Evolutionary conservation across 1,139 yeast species (phyloP).

Genomic region (Debaryomycetaceae sp.): DNA sequence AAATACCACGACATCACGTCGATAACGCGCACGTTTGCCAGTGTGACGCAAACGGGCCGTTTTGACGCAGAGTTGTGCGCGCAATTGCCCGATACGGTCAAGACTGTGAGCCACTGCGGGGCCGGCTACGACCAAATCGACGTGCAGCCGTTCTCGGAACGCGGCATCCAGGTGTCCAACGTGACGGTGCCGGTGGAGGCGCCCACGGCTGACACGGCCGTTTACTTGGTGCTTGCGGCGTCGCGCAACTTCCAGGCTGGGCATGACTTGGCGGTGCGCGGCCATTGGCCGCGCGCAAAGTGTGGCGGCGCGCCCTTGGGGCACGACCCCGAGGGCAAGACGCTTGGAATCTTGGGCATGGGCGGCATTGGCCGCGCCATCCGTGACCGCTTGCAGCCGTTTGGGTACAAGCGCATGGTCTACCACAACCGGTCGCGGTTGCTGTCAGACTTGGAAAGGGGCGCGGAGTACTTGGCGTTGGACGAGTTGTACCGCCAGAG

Average conservation of each 20-base stretch:
- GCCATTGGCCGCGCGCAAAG: slow-evolving; percentile 51
- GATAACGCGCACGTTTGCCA: slow-evolving; percentile 50
- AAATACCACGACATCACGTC: slow-evolving; percentile 44
- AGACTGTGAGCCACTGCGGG: slow-evolving; percentile 72
- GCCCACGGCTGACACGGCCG: slow-evolving; percentile 81
- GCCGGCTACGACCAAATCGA: slow-evolving; percentile 93
- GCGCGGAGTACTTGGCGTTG: slow-evolving; percentile 50
- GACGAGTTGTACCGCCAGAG: slow-evolving; percentile 52
- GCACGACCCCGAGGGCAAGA: slow-evolving; percentile 54
- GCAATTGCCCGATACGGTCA: slow-evolving; percentile 57
- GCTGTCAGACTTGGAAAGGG: slow-evolving; percentile 50
- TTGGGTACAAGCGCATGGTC: slow-evolving; percentile 56
- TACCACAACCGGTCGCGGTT: slow-evolving; percentile 60
- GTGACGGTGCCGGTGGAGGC: slow-evolving; percentile 70
- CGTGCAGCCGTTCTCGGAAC: slow-evolving; percentile 43
- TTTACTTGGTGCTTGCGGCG: slow-evolving; percentile 61
- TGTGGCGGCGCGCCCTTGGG: slow-evolving; percentile 26
- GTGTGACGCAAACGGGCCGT: slow-evolving; percentile 55
- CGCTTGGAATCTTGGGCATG: slow-evolving; percentile 67
- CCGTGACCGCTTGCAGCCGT: slow-evolving; percentile 56
- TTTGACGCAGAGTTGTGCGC: slow-evolving; percentile 69
- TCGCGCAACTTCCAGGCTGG: slow-evolving; percentile 57
- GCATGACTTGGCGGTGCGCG: slow-evolving; percentile 44
- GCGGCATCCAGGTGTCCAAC: slow-evolving; percentile 64
- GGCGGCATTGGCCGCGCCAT: slow-evolving; percentile 77